Evolutionary conservation across 225 moss, liverwort and hornwort genomes (phyloP), one percentile per base, ranked within the genome.

Genomic region (Lunularia cruciata): DNA sequence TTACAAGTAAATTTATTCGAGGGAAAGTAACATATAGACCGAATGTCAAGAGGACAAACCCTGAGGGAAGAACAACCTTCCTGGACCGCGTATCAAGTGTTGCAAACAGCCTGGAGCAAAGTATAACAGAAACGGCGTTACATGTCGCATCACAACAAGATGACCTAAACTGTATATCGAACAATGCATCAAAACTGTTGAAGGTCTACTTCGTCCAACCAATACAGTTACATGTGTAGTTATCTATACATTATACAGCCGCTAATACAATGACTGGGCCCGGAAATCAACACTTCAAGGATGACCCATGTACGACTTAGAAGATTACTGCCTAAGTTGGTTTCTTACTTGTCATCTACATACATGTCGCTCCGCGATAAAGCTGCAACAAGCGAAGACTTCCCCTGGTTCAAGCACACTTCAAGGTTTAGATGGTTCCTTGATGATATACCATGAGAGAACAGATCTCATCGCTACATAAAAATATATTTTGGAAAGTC

Each of bases 331-430:
- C n/a, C n/a, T n/a, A n/a, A 63, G 33, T 30, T 31, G 28, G 11
- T 67, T 54, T 43, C 77, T 72, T 85, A 89, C 91, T 89, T 89
- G 68, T 91, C 89, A 82, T 91, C 94, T 23, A 94, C 74, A 71
- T 94, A 94, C 31, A 94, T 79, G 75, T 76, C 75, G 73, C 85
- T 89, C 67, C 88, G 83, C 55, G 94, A 90, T 63, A 94, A 78
- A 75, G 84, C 90, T 75, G 94, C 90, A 74, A 94, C 88, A 79
- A 94, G 84, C 18, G 94, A 94, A 37, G 90, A 90, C 72, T 94
- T 94, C 31, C 94, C 94, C 91, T 91, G 77, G 8, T 51, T 26
- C 65, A 46, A 34, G 12, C 32, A 51, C 34, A 74, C 18, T n/a
- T n/a, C n/a, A n/a, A n/a, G n/a, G n/a, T n/a, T n/a, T n/a, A n/a